phyloP scores from a whole-genome alignment of 2,329 filamentous ascomycete genomes.

The Neopestalotiopsis sp. region DNA sequence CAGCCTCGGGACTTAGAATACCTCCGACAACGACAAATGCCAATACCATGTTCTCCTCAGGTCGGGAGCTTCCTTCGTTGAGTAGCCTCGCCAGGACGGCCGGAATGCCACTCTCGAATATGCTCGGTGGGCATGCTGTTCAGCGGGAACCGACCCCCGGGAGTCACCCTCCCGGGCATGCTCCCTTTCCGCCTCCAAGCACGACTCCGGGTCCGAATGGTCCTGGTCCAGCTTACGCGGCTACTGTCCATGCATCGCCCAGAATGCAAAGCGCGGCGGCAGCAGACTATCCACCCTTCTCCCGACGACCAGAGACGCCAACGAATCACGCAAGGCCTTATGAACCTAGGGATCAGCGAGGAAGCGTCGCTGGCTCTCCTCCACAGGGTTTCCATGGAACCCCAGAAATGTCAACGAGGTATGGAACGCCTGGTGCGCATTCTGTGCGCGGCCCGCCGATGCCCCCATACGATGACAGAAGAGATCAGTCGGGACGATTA shows the following conservation, averaged over 20 bases:
- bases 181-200: constrained; percentile 47
- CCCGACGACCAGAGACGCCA: constrained; percentile 72
- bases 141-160: constrained; percentile 48
- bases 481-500: constrained; percentile 41
- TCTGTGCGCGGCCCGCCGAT: constrained; percentile 53
- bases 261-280: constrained; percentile 55
- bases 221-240: constrained; percentile 51
- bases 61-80: constrained; percentile 41
- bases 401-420: constrained; percentile 59
- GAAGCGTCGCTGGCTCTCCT: constrained; percentile 52
- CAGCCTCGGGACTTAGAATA: constrained; percentile 29
- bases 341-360: constrained; percentile 49
- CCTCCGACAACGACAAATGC: constrained; percentile 35
- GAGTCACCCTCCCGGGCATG: constrained; percentile 30
- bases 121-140: constrained; percentile 53
- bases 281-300: constrained; percentile 56
- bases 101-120: constrained; percentile 65
- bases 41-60: constrained; percentile 34
- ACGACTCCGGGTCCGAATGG: constrained; percentile 42
- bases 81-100: constrained; percentile 46
- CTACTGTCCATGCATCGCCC: constrained; percentile 59
- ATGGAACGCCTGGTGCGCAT: constrained; percentile 64
- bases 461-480: constrained; percentile 51
- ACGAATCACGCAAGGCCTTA: constrained; percentile 67
- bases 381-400: constrained; percentile 53